Percentiles rank a stretch among this genome's conserved stretches.
Evolutionary conservation across 495 filamentous ascomycete genomes (phyloP).

Genomic region (Penicillium lividum): DNA sequence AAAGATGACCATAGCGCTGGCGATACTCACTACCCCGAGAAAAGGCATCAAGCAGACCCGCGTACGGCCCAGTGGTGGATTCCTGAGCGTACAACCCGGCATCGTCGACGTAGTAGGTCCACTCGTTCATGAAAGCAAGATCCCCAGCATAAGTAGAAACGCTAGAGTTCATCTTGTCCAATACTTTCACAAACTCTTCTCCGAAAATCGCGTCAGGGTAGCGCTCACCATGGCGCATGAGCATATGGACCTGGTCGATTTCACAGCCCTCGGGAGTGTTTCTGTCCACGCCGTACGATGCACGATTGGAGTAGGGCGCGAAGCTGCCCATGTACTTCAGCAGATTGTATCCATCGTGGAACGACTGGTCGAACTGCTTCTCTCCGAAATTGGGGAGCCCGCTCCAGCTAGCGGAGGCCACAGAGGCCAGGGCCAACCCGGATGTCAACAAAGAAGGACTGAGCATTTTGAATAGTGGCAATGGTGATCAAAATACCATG

Average conservation of each 20-base stretch:
- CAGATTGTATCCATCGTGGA: slow-evolving; percentile 20
- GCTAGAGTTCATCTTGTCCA: neutral
- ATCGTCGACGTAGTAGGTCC: slow-evolving; percentile 51
- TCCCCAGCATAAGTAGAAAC: slow-evolving; percentile 36
- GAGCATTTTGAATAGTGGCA: neutral
- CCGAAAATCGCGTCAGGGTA: slow-evolving; percentile 37
- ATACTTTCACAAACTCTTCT: slow-evolving; percentile 15
- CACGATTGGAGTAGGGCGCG: slow-evolving; percentile 22
- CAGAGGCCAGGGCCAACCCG: neutral
- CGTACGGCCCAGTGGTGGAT: slow-evolving; percentile 50
- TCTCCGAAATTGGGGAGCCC: neutral
- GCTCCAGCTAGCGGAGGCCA: neutral
- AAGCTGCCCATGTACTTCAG: slow-evolving; percentile 21
- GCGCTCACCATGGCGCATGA: slow-evolving; percentile 51
- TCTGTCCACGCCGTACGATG: slow-evolving; percentile 20
- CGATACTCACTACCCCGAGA: slow-evolving; percentile 43
- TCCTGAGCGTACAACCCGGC: slow-evolving; percentile 23
- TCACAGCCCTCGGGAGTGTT: slow-evolving; percentile 23
- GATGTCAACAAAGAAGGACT: neutral
- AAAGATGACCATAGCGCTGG: slow-evolving; percentile 44
- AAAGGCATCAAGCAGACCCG: slow-evolving; percentile 49
- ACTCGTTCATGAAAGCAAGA: slow-evolving; percentile 50
- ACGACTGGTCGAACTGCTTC: slow-evolving; percentile 19
- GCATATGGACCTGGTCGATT: slow-evolving; percentile 32
- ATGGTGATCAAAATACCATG: neutral